A percentile compares a stretch with the other conserved stretches of the same genome.
Evolutionary conservation across 2,329 filamentous ascomycete species (phyloP).

Genomic region (Apiospora rasikravindrae): DNA sequence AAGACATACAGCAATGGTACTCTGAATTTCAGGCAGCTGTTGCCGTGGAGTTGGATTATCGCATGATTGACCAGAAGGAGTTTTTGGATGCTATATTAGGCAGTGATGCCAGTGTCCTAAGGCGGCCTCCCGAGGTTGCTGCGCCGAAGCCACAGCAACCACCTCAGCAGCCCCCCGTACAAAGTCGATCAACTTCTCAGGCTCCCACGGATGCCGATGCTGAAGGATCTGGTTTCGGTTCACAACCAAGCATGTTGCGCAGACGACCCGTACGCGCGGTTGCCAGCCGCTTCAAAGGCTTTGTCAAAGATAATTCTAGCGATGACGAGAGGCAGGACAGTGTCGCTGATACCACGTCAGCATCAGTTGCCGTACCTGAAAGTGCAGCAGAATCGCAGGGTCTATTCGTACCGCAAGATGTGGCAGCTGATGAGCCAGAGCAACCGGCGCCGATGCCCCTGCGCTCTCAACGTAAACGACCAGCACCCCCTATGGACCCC

Average conservation of each 20-base stretch:
- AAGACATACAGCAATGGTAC: slow-evolving; percentile 67
- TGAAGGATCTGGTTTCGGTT: slow-evolving; percentile 17
- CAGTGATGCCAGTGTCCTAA: slow-evolving; percentile 76
- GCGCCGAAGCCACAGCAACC: background rate
- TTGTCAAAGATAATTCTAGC: slow-evolving; percentile 48
- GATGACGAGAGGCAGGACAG: slow-evolving; percentile 47
- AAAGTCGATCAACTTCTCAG: background rate
- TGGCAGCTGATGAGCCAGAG: slow-evolving; percentile 32
- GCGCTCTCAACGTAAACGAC: slow-evolving; percentile 51
- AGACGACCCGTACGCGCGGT: slow-evolving; percentile 47
- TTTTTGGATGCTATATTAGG: slow-evolving; percentile 88
- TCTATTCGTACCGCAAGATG: slow-evolving; percentile 63
- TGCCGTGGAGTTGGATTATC: slow-evolving; percentile 75
- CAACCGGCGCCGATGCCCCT: slow-evolving; percentile 30
- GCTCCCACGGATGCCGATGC: slow-evolving; percentile 33
- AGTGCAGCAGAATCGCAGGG: slow-evolving; percentile 43
- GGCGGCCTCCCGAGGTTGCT: slow-evolving; percentile 66
- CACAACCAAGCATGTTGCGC: slow-evolving; percentile 29
- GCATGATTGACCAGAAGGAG: slow-evolving; percentile 86
- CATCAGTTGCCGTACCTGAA: slow-evolving; percentile 19
- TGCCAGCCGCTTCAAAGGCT: slow-evolving; percentile 72
- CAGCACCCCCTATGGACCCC: slow-evolving; percentile 55
- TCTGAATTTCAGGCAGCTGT: slow-evolving; percentile 71
- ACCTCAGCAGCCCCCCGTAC: slow-evolving; percentile 25
- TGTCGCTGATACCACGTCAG: slow-evolving; percentile 30